Base-by-base conservation (phyloP, 192 early-diverging fungal species). In the Backusella morwellensis region DNA sequence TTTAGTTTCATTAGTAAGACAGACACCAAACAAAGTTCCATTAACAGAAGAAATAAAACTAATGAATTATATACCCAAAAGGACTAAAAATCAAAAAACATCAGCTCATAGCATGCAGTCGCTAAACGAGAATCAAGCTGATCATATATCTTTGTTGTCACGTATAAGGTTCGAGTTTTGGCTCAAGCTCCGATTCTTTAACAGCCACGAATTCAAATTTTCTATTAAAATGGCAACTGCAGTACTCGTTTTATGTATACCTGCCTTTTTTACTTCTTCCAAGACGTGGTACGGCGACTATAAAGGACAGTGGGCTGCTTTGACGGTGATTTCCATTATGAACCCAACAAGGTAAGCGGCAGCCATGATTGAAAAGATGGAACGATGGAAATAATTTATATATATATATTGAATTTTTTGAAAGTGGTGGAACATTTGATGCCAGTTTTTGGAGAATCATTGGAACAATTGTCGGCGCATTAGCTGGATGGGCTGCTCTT, bases 161-260 rank as follows among this genome's bases (percentile, higher is more conserved):
- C 78, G 76, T 17, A 17, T 83, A 36, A 85, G 85, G 1, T 88
- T 81, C 59, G 68, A 66, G 1, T 4, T 86, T 19, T 88, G 87
- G 87, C 44, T 75, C n/a, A 32, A 38, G 3, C n/a, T 85, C 6
- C 85, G 82, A 40, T 74, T 78, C 1, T 72, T 85, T 38, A 82
- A 81, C 15, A 79, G 76, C 0, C 83, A 85, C n/a, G 84, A 86
- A 44, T 76, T 85, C 75, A 85, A 86, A 71, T 88, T 85, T 78
- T 78, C 78, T 8, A 74, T 88, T 78, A 88, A 88, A 73, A 86
- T 88, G 83, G 85, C 85, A 17, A 34, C 70, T 7, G 85, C 83
- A 35, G 75, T 88, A 4, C 59, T 78, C 0, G 50, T 86, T 15
- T 59, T 86, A 42, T 79, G 80, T 47, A 38, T 86, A 5, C 83